Conservation (phyloP, 176 grass and related monocot genomes). For the Oryza brachyantha region DNA sequence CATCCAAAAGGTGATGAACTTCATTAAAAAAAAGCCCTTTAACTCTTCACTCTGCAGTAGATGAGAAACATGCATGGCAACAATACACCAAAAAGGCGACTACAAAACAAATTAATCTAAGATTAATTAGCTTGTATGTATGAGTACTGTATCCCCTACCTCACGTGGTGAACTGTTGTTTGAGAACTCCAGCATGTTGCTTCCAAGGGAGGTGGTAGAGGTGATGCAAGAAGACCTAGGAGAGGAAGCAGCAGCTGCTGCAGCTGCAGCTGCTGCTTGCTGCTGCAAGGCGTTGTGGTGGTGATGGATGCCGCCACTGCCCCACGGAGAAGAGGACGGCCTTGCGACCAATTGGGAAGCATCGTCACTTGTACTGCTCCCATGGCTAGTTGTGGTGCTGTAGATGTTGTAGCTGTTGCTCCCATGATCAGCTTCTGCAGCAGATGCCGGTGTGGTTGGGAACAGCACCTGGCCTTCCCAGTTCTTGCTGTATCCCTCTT, state of each 20-base stretch:
- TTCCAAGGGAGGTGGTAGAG: slow-evolving; percentile 44
- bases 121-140: slow-evolving; percentile 29
- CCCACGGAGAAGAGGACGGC: slow-evolving; percentile 44
- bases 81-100: background rate
- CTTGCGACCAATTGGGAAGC: slow-evolving; percentile 29
- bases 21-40: background rate
- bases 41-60: background rate
- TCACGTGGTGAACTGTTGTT: slow-evolving; percentile 55
- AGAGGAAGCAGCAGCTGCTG: slow-evolving; percentile 42
- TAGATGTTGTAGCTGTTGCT: slow-evolving; percentile 40
- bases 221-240: slow-evolving; percentile 69
- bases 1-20: background rate
- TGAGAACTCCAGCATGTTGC: slow-evolving; percentile 75
- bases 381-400: slow-evolving; percentile 44
- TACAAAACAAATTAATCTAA: background rate
- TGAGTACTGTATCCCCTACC: slow-evolving; percentile 29
- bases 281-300: slow-evolving; percentile 43
- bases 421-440: slow-evolving; percentile 24
- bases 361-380: slow-evolving; percentile 39
- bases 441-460: slow-evolving; percentile 7
- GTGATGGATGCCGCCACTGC: slow-evolving; percentile 36
- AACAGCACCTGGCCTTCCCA: slow-evolving; percentile 35
- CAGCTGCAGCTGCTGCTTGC: slow-evolving; percentile 30
- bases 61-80: background rate
- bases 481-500: slow-evolving; percentile 43